Base-by-base conservation (phyloP, 1,139 yeast species). In the Saccharomyces pastorianus region DNA sequence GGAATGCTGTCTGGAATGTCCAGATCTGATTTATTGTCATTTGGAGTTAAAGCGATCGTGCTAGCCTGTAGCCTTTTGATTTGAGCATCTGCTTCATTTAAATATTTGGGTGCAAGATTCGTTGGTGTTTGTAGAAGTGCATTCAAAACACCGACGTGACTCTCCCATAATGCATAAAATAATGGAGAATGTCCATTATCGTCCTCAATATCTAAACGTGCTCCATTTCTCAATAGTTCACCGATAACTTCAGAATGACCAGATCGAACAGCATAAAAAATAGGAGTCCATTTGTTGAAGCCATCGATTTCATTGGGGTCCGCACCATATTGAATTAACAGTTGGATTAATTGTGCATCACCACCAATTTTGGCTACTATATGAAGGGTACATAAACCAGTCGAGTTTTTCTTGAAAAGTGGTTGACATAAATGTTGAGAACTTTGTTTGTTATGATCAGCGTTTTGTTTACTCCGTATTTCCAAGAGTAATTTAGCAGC, bases 141-240 rank as follows among this genome's bases (percentile, higher is more conserved):
- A 68, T 88, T 86, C 60, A 91, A 73, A 2, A 89, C 93, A 25
- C 77, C 80, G 46, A 89, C 82, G 66, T 90, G 93, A 14, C 99
- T 98, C 69, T 91, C 97, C 80, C 96, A 88, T 29, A 91, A 87
- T 49, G 98, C 93, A 67, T 91, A 88, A 67, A 88, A 93, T 51
- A 91, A 73, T 0, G 96, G 96, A 55, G 86, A 82, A 62, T 80
- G 81, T 2, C 93, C 89, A 60, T 89, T 89, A 58, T 85, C 95
- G 70, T 93, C 99, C 13, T 82, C 76, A 20, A 86, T 70, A 58
- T 81, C 80, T 53, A 85, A 77, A 55, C 81, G 79, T 0, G 97
- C 96, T 4, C 93, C 90, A 51, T 59, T 57, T 34, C 80, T 79
- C n/a, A 93, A 79, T 54, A 93, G 76, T 51, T 83, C 88, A 58